phyloP scores from a whole-genome alignment of 208 protist species.

The Crithidia thermophila region DNA sequence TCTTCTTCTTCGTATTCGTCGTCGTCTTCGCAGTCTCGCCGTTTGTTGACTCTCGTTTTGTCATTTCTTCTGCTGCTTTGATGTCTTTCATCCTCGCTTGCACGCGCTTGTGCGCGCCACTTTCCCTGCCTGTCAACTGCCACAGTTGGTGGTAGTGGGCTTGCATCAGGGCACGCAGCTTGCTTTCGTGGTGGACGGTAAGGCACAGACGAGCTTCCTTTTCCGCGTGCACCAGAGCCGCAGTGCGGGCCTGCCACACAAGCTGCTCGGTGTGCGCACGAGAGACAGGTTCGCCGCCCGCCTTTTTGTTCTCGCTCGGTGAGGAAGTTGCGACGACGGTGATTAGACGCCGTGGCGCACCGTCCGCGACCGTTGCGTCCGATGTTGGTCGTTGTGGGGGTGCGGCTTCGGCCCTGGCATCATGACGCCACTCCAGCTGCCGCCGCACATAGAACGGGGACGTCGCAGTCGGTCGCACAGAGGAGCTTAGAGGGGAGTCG shows the following conservation, averaged over 20 bases:
- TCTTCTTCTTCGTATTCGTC: neutral
- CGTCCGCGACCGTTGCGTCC: neutral
- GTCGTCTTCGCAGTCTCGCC: neutral
- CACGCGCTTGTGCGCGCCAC: no score
- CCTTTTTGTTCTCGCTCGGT: neutral
- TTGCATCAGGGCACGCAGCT: neutral
- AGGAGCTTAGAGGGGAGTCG: no score
- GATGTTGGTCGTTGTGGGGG: no score
- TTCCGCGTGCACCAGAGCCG: neutral
- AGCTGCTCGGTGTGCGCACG: neutral
- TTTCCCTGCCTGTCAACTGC: neutral
- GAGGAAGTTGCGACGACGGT: neutral
- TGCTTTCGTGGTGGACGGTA: neutral
- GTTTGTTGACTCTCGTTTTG: neutral
- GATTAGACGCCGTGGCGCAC: neutral
- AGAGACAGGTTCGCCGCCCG: neutral
- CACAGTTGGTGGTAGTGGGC: constrained; percentile 7
- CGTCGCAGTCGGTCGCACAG: no score
- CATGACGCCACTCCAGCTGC: neutral
- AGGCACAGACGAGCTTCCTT: neutral
- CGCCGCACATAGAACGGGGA: neutral
- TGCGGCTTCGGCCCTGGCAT: no score
- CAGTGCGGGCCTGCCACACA: neutral
- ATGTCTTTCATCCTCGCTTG: no score
- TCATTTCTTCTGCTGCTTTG: no score